phyloP scores from a whole-genome alignment of 495 filamentous ascomycete genomes.

The Tuber magnatum region DNA sequence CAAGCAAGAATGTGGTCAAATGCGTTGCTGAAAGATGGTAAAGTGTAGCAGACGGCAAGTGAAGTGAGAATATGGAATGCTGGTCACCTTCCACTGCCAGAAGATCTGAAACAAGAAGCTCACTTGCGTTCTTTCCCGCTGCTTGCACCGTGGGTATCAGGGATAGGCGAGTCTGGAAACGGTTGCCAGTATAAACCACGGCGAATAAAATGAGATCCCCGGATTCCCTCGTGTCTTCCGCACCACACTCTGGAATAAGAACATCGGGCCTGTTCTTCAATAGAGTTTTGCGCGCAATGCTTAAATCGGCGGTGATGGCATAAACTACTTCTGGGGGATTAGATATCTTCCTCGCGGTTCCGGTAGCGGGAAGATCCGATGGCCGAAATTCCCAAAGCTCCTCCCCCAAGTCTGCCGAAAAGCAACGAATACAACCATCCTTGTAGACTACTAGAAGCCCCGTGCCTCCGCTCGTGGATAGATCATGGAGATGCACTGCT shows the following conservation, averaged over 20 bases:
- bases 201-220: conserved; percentile 32
- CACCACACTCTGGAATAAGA: conserved; percentile 15
- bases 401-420: conserved; percentile 34
- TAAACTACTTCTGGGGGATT: conserved; percentile 21
- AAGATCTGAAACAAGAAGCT: conserved; percentile 24
- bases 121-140: conserved; percentile 10
- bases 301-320: conserved; percentile 26
- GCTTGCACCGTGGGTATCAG: conserved; percentile 11
- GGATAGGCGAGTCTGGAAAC: conserved; percentile 23
- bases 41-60: conserved; percentile 37
- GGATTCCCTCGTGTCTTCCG: conserved; percentile 4
- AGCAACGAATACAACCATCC: conserved; percentile 32
- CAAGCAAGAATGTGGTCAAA: conserved; percentile 33
- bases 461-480: conserved; percentile 12
- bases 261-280: conserved; percentile 35
- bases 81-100: conserved; percentile 5
- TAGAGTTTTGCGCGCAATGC: conserved; percentile 28
- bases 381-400: conserved; percentile 31
- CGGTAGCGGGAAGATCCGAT: not conserved
- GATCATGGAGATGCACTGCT: conserved; percentile 33
- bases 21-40: conserved; percentile 23
- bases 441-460: conserved; percentile 33
- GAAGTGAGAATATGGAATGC: conserved; percentile 30
- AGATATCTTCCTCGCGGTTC: conserved; percentile 8
- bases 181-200: conserved; percentile 12